Percentiles rank a stretch among this genome's conserved stretches.
phyloP scores from a whole-genome alignment of 2,329 filamentous ascomycete genomes.

The Verticillium nubilum region DNA sequence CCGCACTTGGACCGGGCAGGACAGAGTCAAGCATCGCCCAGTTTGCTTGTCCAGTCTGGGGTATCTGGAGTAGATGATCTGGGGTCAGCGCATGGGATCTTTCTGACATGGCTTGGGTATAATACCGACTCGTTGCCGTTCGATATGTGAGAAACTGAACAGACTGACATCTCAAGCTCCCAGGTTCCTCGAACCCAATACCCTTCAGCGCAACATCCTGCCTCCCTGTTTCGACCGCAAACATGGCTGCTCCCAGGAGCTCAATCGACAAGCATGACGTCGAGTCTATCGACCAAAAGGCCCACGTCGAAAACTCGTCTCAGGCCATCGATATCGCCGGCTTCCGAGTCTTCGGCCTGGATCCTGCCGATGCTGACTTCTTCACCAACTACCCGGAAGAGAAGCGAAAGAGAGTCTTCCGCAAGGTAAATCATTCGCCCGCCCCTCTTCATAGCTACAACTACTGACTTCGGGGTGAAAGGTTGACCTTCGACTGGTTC shows the following conservation, averaged over 20 bases:
- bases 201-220: background rate
- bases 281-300: constrained; percentile 4
- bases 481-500: constrained; percentile 19
- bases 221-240: background rate
- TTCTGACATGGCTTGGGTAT: background rate
- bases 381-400: constrained; percentile 19
- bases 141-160: background rate
- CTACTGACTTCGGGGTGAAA: background rate
- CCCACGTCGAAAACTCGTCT: constrained; percentile 9
- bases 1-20: background rate
- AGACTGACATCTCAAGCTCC: background rate
- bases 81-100: background rate
- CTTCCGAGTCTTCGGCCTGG: constrained; percentile 22
- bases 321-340: constrained; percentile 19
- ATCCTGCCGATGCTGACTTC: constrained; percentile 22
- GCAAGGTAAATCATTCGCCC: constrained; percentile 7
- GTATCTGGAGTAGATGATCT: background rate
- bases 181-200: background rate
- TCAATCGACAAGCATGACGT: constrained; percentile 10
- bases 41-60: background rate
- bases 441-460: background rate
- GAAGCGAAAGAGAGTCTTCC: constrained; percentile 16
- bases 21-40: background rate
- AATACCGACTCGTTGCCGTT: background rate
- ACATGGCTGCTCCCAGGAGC: constrained; percentile 4